These are phyloP conservation scores for Penium margaritaceum DNA, from an alignment of 139 green algal species.

Conservation along the genomic window DNA sequence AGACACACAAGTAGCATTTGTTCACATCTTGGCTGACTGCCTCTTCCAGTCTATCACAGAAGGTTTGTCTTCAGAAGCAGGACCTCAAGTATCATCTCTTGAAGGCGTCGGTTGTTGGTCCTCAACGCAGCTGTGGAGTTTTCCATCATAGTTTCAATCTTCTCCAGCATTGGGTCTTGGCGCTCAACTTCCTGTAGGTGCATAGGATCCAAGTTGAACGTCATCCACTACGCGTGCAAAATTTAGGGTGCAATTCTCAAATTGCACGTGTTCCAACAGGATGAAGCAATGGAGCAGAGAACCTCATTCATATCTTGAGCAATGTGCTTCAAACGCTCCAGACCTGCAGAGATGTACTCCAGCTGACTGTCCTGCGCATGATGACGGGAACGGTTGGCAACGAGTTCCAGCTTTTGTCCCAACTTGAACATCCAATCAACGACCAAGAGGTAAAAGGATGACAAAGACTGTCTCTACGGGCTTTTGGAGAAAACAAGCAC, in stretches of 20 bases:
- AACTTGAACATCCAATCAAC: background rate
- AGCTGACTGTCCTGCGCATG: background rate
- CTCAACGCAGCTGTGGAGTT: background rate
- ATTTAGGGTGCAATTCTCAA: too few species aligned
- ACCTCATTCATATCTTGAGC: slow-evolving; percentile 5
- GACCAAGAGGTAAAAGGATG: background rate
- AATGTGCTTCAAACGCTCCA: background rate
- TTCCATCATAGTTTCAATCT: background rate
- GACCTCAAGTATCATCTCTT: background rate
- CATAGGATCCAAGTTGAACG: background rate
- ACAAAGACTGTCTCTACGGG: background rate
- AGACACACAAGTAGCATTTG: background rate
- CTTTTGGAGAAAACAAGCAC: background rate
- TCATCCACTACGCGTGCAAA: too few species aligned
- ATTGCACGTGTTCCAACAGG: background rate
- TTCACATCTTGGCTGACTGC: background rate
- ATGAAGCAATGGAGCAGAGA: background rate
- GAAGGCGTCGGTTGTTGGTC: background rate
- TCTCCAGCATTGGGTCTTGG: slow-evolving; percentile 3
- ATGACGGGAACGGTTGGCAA: too few species aligned
- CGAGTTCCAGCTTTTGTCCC: too few species aligned
- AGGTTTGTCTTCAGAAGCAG: too few species aligned
- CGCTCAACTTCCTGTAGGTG: background rate
- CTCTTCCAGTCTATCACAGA: too few species aligned
- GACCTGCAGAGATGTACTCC: background rate